phyloP scores from a whole-genome alignment of 345 rosid species.

The Firmiana major region DNA sequence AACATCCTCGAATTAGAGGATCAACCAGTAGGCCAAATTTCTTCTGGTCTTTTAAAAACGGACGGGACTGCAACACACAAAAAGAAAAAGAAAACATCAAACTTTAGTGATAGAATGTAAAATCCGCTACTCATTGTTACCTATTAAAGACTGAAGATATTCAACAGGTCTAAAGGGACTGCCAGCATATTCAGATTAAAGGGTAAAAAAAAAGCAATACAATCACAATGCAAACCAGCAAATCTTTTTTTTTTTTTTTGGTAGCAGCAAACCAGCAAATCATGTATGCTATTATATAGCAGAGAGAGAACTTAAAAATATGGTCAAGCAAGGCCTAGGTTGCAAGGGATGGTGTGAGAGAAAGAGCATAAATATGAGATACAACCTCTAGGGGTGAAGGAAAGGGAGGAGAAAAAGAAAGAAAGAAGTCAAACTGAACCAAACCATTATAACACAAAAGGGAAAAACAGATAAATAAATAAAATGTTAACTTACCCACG shows the following conservation, averaged over 20 bases:
- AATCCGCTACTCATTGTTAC: not conserved
- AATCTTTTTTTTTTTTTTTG: too few species aligned
- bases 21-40: conserved; percentile 65
- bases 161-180: not conserved
- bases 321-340: not conserved
- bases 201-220: not conserved
- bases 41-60: conserved; percentile 67
- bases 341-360: not conserved
- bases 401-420: not conserved
- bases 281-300: conserved; percentile 1
- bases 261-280: not conserved
- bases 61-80: conserved; percentile 52
- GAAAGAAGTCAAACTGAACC: not conserved
- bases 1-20: conserved; percentile 63
- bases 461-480: not conserved
- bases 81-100: not conserved
- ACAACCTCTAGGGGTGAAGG: not conserved
- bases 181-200: not conserved
- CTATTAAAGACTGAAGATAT: not conserved
- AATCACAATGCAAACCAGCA: not conserved
- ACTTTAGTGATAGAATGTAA: not conserved
- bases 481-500: conserved; percentile 60
- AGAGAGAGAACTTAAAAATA: not conserved
- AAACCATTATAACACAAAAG: not conserved
- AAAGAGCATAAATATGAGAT: not conserved